Conservation (phyloP, 805 yeast genomes). For the Barnettozyma botsteinii region DNA sequence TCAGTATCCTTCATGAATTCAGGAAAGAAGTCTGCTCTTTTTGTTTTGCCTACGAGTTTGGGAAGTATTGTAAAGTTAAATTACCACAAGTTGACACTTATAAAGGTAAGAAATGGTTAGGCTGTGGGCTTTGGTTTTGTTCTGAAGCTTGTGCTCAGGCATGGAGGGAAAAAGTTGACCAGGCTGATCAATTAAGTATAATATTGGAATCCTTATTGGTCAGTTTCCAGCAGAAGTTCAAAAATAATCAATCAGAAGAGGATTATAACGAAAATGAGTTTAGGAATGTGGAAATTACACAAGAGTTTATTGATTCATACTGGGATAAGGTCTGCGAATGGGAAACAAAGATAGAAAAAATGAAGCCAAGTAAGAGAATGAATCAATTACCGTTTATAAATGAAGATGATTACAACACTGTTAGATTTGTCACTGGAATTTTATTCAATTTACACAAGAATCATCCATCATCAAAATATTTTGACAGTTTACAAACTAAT, state of each 20-base stretch:
- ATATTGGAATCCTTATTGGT: conserved; percentile 29
- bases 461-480: conserved; percentile 20
- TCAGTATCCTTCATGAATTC: conserved; percentile 45
- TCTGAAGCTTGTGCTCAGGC: conserved; percentile 35
- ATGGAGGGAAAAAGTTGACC: conserved; percentile 33
- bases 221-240: conserved; percentile 27
- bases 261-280: conserved; percentile 10
- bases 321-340: conserved; percentile 38
- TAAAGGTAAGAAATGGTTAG: conserved; percentile 23
- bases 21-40: conserved; percentile 56
- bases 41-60: conserved; percentile 46
- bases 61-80: conserved; percentile 40
- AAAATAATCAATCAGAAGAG: conserved; percentile 10
- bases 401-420: conserved; percentile 47
- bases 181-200: conserved; percentile 29
- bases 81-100: conserved; percentile 15
- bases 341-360: conserved; percentile 29
- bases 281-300: conserved; percentile 10
- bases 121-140: conserved; percentile 51
- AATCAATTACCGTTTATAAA: conserved; percentile 39
- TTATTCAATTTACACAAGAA: conserved; percentile 29
- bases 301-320: conserved; percentile 21
- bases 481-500: conserved; percentile 44
- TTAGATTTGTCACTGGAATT: conserved; percentile 40
- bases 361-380: conserved; percentile 33